Base-by-base conservation (phyloP, 306 rosid genomes). In the Prosopis cineraria region DNA sequence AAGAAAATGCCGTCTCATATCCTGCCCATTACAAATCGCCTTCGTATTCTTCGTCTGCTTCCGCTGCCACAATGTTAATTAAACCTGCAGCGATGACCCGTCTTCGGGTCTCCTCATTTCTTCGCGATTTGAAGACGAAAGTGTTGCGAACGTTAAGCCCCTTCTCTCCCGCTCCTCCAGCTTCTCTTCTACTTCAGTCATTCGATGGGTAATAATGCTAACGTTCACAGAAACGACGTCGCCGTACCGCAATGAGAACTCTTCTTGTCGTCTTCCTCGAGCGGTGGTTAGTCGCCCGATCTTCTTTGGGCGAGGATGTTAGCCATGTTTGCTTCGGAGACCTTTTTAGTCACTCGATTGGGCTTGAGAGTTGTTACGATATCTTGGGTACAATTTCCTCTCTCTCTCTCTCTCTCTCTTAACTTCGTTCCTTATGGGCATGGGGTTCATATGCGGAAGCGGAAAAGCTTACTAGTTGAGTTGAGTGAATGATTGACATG, bases 381-480 rank as follows among this genome's bases (percentile, higher is more conserved):
- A 86, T 78, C 97, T 94, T 56, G 94, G 96, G 98, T 94, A 85
- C 50, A 19, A 16, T 67, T 79, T 71, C n/a, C n/a, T n/a, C n/a
- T n/a, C n/a, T n/a, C n/a, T n/a, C n/a, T n/a, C n/a, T n/a, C n/a
- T n/a, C n/a, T n/a, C n/a, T n/a, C n/a, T n/a, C n/a, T n/a, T n/a
- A n/a, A n/a, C n/a, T n/a, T n/a, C n/a, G 45, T 36, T 58, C 4
- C 44, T 30, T 25, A 25, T 79, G 47, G 39, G 40, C 33, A 4
- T 30, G 73, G 25, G 66, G 10, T 39, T 59, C 20, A 25, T 7
- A 43, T 10, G 43, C 36, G 10, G 56, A 48, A 1, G 56, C 53
- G 19, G 14, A 73, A 58, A 27, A 17, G 0, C 43, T 41, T 30
- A 60, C 64, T 55, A 27, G 30, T 76, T 24, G n/a, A n/a, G n/a